Percentiles rank a stretch among this genome's conserved stretches.
These are phyloP conservation scores for Ceratobasidium sp. DNA, from an alignment of 1,284 basidiomycete species.

Conservation along the genomic window DNA sequence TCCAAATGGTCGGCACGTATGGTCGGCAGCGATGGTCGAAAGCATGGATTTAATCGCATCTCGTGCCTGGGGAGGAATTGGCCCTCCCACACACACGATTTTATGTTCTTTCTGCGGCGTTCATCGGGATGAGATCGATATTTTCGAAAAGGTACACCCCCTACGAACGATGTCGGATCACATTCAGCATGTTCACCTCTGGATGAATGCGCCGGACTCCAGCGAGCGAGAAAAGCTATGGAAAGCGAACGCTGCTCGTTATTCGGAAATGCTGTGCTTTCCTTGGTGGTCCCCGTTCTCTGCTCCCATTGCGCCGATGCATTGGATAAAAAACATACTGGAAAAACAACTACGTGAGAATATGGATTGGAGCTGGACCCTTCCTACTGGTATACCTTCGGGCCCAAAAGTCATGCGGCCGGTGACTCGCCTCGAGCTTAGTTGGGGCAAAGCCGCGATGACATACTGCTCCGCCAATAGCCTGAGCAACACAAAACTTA, in stretches of 20 bases:
- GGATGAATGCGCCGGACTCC: neutral
- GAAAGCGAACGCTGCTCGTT: neutral
- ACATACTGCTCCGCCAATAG: neutral
- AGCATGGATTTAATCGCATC: neutral
- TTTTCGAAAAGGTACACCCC: too few relatives aligned
- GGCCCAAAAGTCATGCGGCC: neutral
- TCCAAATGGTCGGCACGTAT: slow-evolving; percentile 14
- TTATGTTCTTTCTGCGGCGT: neutral
- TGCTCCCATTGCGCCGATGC: neutral
- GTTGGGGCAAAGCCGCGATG: neutral
- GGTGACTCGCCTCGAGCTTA: neutral
- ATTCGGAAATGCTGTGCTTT: neutral
- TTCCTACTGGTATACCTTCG: neutral
- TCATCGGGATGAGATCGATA: neutral
- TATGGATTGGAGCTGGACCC: slow-evolving; percentile 1
- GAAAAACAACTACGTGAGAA: neutral
- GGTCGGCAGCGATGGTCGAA: neutral
- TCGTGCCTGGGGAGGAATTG: neutral
- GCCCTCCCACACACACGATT: neutral
- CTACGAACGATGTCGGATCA: neutral
- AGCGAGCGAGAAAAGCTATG: neutral
- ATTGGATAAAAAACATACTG: slow-evolving; percentile 2
- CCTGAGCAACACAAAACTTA: neutral
- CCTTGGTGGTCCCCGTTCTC: slow-evolving; percentile 4
- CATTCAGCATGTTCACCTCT: slow-evolving; percentile 8